These are phyloP conservation scores for Penicillium bialowiezense DNA, from an alignment of 495 filamentous ascomycete genomes.

Conservation along the genomic window DNA sequence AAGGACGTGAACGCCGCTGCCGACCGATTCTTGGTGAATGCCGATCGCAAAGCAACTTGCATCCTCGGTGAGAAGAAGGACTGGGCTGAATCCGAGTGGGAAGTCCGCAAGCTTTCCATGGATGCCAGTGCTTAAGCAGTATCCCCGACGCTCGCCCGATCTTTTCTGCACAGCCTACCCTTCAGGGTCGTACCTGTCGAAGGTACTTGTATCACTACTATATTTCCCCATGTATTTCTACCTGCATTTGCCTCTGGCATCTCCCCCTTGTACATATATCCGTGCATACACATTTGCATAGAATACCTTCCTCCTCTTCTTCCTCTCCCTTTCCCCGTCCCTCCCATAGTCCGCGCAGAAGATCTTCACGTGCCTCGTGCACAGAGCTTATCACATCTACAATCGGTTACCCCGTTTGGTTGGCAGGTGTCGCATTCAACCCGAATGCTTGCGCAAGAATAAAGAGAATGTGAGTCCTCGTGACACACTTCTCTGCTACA, in stretches of 20 bases:
- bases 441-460: slow-evolving; percentile 43
- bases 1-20: slow-evolving; percentile 78
- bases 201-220: slow-evolving; percentile 1
- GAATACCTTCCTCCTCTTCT: slow-evolving; percentile 12
- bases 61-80: slow-evolving; percentile 84
- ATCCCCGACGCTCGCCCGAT: background rate
- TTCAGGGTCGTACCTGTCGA: background rate
- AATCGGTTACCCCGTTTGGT: slow-evolving; percentile 25
- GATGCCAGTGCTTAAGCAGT: slow-evolving; percentile 21
- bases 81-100: slow-evolving; percentile 56
- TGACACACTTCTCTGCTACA: slow-evolving; percentile 43
- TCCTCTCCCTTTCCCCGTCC: slow-evolving; percentile 1
- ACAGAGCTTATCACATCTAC: slow-evolving; percentile 40
- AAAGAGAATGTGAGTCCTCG: slow-evolving; percentile 37
- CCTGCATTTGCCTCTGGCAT: slow-evolving; percentile 2
- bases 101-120: slow-evolving; percentile 45
- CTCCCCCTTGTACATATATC: slow-evolving; percentile 27
- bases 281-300: slow-evolving; percentile 15
- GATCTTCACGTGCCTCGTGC: slow-evolving; percentile 41
- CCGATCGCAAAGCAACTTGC: slow-evolving; percentile 49
- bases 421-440: slow-evolving; percentile 24
- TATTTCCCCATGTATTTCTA: slow-evolving; percentile 21
- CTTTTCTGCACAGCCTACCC: background rate
- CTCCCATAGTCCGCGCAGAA: slow-evolving; percentile 13
- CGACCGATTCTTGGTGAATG: slow-evolving; percentile 75